Base-by-base conservation (phyloP, 441 rosid species). In the Corymbia calophylla region DNA sequence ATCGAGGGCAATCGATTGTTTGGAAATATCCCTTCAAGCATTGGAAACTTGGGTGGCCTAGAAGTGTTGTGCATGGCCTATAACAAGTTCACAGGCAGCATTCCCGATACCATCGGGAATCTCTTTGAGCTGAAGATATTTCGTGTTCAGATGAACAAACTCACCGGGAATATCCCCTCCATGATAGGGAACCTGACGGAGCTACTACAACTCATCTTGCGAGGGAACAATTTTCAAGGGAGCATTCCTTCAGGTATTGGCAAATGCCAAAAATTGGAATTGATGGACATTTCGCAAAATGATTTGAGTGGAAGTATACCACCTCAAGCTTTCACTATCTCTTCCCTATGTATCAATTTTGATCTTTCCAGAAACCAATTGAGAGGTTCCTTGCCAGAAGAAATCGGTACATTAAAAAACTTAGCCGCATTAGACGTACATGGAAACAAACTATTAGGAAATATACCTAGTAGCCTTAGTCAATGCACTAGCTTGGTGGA, bases 1-100 rank as follows among this genome's bases (percentile, higher is more conserved):
- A 17, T 68, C 5, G 12, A 8, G 13, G 0, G 3, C 13, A 68
- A 32, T 68, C 13, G 1, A 32, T 68, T 68, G 47, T 68, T 2
- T 32, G 80, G 80, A 68, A 68, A 32, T 8, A 68, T 32, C 80
- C 47, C 47, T 4, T 32, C 80, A 68, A 32, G 25, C 44, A 32
- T 68, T 2, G 80, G 80, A 5, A 68, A 68, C 18, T 18, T 68
- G 80, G 47, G 7, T 1, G 2, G 47, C 44, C 44, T 68, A 32
- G 4, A 68, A 2, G 1, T 1, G 80, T 68, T 32, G 80, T 0
- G 2, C 3, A 32, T 68, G 13, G 47, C 1, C 4, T 0, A 32
- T 68, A 68, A 68, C 80, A 4, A 68, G 47, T 68, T 68, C 80
- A 68, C 13, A 0, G 80, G 80, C 23, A 31, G 47, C 23, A 32